A percentile compares a stretch with the other conserved stretches of the same genome.
phyloP scores from a whole-genome alignment of 257 asterid species.

The Coffea canephora region DNA sequence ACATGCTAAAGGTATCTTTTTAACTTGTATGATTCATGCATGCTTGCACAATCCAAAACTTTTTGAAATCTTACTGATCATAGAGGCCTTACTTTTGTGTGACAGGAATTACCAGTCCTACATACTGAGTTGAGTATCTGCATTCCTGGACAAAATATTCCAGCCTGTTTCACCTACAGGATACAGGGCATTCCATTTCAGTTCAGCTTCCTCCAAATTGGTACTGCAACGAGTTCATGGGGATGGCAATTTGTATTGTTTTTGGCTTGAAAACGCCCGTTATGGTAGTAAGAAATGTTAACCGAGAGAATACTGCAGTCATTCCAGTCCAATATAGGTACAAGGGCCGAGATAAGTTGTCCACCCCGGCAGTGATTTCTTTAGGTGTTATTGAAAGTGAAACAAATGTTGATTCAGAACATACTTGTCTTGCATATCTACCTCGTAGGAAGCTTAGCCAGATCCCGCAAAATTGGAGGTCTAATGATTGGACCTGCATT shows the following conservation, averaged over 20 bases:
- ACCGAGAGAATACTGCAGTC: neutral
- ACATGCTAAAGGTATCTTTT: neutral
- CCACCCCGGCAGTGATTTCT: too few species aligned
- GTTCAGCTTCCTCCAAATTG: neutral
- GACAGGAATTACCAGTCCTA: slow-evolving; percentile 11
- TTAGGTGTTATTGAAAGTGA: too few species aligned
- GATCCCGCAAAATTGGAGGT: too few species aligned
- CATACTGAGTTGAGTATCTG: slow-evolving; percentile 17
- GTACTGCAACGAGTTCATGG: neutral
- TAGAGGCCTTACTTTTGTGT: neutral
- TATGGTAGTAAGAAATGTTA: neutral
- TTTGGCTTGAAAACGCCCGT: neutral
- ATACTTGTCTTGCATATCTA: too few species aligned
- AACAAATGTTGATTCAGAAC: too few species aligned
- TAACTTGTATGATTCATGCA: neutral
- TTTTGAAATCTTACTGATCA: neutral
- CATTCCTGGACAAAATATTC: slow-evolving; percentile 12
- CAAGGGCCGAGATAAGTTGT: too few species aligned
- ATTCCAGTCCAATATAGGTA: too few species aligned
- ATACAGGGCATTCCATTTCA: slow-evolving; percentile 4
- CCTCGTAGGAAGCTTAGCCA: too few species aligned
- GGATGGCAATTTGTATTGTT: neutral
- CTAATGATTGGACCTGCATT: too few species aligned
- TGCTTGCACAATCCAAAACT: too few species aligned
- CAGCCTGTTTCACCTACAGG: slow-evolving; percentile 8